Evolutionary conservation across 768 basidiomycete species (phyloP).

Genomic region (Pisolithus albus): DNA sequence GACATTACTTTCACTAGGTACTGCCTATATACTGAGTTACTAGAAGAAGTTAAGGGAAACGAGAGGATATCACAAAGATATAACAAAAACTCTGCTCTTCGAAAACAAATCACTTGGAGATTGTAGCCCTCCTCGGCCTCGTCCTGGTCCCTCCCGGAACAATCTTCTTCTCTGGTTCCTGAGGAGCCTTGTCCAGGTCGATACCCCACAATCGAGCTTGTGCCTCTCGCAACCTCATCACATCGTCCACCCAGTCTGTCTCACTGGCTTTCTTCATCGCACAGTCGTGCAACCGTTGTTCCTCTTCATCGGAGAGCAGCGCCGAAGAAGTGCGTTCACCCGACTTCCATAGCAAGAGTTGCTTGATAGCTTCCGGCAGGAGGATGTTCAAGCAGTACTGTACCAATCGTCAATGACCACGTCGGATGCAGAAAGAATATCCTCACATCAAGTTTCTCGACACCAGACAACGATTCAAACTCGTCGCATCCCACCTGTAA

Average conservation of each 20-base stretch:
- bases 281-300: constrained; percentile 44
- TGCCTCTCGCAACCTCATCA: constrained; percentile 36
- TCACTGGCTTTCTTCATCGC: constrained; percentile 44
- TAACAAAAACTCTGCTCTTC: too few species aligned
- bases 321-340: constrained; percentile 47
- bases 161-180: constrained; percentile 16
- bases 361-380: constrained; percentile 62
- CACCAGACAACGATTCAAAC: constrained; percentile 36
- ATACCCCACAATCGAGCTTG: constrained; percentile 34
- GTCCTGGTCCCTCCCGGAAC: constrained; percentile 23
- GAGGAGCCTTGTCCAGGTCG: constrained; percentile 21
- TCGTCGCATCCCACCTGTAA: constrained; percentile 24
- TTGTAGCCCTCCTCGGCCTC: constrained; percentile 19
- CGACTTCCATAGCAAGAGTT: constrained; percentile 67
- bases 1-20: too few species aligned
- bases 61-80: too few species aligned
- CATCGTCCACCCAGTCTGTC: constrained; percentile 65
- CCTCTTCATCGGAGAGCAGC: constrained; percentile 48
- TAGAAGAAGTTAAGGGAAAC: too few species aligned
- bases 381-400: constrained; percentile 72
- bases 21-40: too few species aligned
- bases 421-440: background rate
- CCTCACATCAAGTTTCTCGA: constrained; percentile 50
- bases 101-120: constrained; percentile 9
- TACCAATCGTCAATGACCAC: background rate